Percentiles rank a stretch among this genome's conserved stretches.
phyloP scores from a whole-genome alignment of 805 yeast species.

The Sporopachydermia quercuum region DNA sequence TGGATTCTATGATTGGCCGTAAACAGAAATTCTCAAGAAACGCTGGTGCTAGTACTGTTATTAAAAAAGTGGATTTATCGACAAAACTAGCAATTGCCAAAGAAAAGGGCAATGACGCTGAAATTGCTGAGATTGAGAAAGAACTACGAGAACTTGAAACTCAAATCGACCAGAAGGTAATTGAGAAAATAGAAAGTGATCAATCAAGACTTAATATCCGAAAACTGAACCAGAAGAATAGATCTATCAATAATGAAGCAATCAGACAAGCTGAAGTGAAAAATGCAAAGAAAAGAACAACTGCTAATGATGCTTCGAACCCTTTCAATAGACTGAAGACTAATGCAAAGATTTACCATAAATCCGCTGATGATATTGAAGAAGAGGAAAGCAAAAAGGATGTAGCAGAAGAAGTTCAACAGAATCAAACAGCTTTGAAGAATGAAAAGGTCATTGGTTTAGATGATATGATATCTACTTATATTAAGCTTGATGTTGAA shows the following conservation, averaged over 20 bases:
- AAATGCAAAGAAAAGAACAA: constrained; percentile 40
- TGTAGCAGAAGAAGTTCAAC: constrained; percentile 8
- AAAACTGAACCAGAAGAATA: constrained; percentile 71
- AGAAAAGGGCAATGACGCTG: constrained; percentile 22
- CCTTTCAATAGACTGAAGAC: constrained; percentile 89
- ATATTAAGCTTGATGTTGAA: constrained; percentile 20
- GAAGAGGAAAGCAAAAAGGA: constrained; percentile 31
- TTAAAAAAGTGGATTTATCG: constrained; percentile 53
- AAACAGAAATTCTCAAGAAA: constrained; percentile 49
- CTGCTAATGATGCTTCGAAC: constrained; percentile 29
- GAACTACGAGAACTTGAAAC: constrained; percentile 12
- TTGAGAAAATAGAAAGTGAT: constrained; percentile 4
- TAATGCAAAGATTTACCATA: constrained; percentile 68
- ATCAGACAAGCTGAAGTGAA: constrained; percentile 68
- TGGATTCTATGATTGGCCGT: constrained; percentile 62
- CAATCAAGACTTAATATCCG: constrained; percentile 10
- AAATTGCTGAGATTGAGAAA: constrained; percentile 17
- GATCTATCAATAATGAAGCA: constrained; percentile 62
- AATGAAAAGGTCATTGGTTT: constrained; percentile 7
- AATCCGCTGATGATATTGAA: constrained; percentile 24
- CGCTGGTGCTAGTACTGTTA: constrained; percentile 59
- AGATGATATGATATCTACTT: constrained; percentile 23
- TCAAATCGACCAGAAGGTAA: constrained; percentile 2
- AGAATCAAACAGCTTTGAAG: constrained; percentile 7
- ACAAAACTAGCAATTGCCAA: constrained; percentile 66